Percentiles rank a stretch among this genome's conserved stretches.
phyloP scores from a whole-genome alignment of 2,329 filamentous ascomycete species.

The Penicillium carneum region DNA sequence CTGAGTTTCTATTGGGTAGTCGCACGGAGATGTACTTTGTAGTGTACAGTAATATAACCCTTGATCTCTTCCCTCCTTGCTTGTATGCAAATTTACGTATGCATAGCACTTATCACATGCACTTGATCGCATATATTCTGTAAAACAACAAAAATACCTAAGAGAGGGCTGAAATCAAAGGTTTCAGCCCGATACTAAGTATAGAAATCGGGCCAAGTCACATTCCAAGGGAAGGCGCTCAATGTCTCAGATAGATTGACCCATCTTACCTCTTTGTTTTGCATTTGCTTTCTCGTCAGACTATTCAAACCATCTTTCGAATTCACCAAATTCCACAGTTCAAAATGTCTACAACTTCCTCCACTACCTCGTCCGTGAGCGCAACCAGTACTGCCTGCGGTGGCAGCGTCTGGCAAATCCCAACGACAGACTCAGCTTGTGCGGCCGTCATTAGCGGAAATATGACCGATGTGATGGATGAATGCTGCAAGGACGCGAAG shows the following conservation, averaged over 20 bases:
- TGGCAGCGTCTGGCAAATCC: slow-evolving; percentile 53
- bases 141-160: not conserved
- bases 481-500: slow-evolving; percentile 57
- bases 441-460: slow-evolving; percentile 53
- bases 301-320: not conserved
- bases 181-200: slow-evolving; percentile 13
- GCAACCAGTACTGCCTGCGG: slow-evolving; percentile 34
- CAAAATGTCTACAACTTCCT: slow-evolving; percentile 36
- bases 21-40: not conserved
- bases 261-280: slow-evolving; percentile 3
- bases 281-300: not conserved
- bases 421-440: slow-evolving; percentile 56
- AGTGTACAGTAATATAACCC: not conserved
- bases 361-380: slow-evolving; percentile 30
- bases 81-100: not conserved
- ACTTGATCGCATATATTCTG: not conserved
- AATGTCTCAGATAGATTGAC: slow-evolving; percentile 9
- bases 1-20: no score
- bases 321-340: not conserved
- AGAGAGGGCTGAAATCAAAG: not conserved
- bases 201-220: slow-evolving; percentile 7
- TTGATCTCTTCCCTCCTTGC: not conserved
- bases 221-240: slow-evolving; percentile 1
- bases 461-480: slow-evolving; percentile 53
- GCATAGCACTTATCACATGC: slow-evolving; percentile 11